Evolutionary conservation across 1,139 yeast species (phyloP).

Genomic region (Wickerhamomyces sp.): DNA sequence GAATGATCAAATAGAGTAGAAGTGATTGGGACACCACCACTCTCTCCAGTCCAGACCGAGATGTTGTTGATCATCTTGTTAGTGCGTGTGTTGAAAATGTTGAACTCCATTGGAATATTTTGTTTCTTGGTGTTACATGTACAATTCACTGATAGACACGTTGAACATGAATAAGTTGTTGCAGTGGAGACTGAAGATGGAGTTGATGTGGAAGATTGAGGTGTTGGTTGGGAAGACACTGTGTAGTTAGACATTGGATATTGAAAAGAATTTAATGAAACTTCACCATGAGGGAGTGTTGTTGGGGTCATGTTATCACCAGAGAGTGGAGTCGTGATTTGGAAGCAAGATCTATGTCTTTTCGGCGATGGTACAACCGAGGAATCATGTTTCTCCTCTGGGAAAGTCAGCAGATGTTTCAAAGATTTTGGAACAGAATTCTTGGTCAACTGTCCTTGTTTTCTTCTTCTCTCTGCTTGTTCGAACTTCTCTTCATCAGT

Average conservation of each 20-base stretch:
- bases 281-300: constrained; percentile 11
- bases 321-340: not conserved
- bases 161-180: constrained; percentile 10
- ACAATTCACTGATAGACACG: too few relatives aligned
- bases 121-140: too few relatives aligned
- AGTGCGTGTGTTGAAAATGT: constrained; percentile 45
- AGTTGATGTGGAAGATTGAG: constrained; percentile 6
- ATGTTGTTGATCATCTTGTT: constrained; percentile 59
- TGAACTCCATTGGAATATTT: constrained; percentile 25
- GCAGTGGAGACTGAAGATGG: constrained; percentile 15
- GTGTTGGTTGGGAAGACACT: constrained; percentile 2
- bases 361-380: not conserved
- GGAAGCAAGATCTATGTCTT: too few relatives aligned
- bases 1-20: constrained; percentile 20
- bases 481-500: constrained; percentile 38
- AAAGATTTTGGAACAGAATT: constrained; percentile 46
- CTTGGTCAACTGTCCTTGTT: constrained; percentile 41
- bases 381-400: constrained; percentile 2
- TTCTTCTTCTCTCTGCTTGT: constrained; percentile 39
- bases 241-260: constrained; percentile 12
- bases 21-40: constrained; percentile 26
- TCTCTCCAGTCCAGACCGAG: constrained; percentile 53
- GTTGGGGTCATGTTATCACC: constrained; percentile 3
- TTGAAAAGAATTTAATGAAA: constrained; percentile 13
- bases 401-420: constrained; percentile 32